These are phyloP conservation scores for Pleurotus tuoliensis DNA, from an alignment of 768 basidiomycete species.

Conservation along the genomic window DNA sequence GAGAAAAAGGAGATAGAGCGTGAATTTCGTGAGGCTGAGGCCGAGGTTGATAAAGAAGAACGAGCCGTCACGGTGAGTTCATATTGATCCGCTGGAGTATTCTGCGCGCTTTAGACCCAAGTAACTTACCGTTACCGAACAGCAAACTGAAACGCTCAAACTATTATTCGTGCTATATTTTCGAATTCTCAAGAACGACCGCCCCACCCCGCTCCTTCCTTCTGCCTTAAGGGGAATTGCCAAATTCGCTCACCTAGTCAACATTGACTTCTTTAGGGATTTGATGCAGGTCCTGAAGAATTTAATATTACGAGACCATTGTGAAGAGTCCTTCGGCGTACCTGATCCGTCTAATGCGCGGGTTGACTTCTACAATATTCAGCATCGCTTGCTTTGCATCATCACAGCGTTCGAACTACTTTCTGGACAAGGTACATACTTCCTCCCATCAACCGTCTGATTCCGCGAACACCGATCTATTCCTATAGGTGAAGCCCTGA, in stretches of 20 bases:
- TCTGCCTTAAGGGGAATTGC: constrained; percentile 90
- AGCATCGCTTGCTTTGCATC: constrained; percentile 75
- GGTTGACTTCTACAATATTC: constrained; percentile 39
- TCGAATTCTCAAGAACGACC: constrained; percentile 85
- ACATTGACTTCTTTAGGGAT: constrained; percentile 98
- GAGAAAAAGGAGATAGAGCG: constrained; percentile 88
- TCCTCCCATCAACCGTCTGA: neutral
- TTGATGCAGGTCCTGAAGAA: constrained; percentile 82
- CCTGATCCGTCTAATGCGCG: neutral
- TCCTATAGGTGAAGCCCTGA: constrained; percentile 85
- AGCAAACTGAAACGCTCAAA: constrained; percentile 99
- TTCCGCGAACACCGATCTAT: constrained; percentile 10
- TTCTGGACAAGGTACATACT: constrained; percentile 80
- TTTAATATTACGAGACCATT: constrained; percentile 54
- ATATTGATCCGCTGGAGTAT: constrained; percentile 5
- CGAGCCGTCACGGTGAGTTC: constrained; percentile 70
- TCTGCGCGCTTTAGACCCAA: constrained; percentile 9
- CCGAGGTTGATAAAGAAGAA: constrained; percentile 90
- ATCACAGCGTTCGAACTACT: constrained; percentile 97
- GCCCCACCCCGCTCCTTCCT: constrained; percentile 74
- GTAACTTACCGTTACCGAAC: constrained; percentile 8
- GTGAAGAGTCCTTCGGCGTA: constrained; percentile 17
- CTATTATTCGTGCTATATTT: constrained; percentile 97
- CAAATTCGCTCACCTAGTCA: constrained; percentile 93
- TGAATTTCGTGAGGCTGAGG: constrained; percentile 92